These are phyloP conservation scores for Clitocybe nebularis DNA, from an alignment of 1,284 basidiomycete species.

Conservation along the genomic window DNA sequence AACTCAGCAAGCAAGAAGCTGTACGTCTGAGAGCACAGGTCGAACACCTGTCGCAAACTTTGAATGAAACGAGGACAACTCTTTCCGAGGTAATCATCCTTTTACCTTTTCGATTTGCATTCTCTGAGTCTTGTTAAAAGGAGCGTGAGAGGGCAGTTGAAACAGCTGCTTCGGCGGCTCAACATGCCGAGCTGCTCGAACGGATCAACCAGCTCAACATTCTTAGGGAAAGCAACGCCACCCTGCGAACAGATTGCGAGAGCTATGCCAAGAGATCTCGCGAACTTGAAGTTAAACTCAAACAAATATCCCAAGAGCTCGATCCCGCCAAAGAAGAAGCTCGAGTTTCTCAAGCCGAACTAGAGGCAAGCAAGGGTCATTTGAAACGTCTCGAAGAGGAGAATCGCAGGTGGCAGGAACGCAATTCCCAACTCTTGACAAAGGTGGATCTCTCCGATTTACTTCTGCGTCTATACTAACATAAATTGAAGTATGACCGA, in stretches of 20 bases:
- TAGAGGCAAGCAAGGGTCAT: constrained; percentile 68
- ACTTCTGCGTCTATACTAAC: constrained; percentile 9
- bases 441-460: constrained; percentile 45
- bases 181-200: constrained; percentile 83
- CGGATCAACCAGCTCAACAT: constrained; percentile 87
- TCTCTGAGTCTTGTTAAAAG: constrained; percentile 32
- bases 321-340: constrained; percentile 76
- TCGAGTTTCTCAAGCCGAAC: constrained; percentile 66
- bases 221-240: constrained; percentile 85
- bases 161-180: constrained; percentile 66
- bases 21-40: constrained; percentile 73
- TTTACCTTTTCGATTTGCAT: constrained; percentile 1
- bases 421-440: constrained; percentile 75
- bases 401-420: constrained; percentile 80
- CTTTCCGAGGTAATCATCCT: constrained; percentile 52
- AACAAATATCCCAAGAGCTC: constrained; percentile 57
- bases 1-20: constrained; percentile 83
- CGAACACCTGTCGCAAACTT: constrained; percentile 64
- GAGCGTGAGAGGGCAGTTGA: constrained; percentile 76
- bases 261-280: constrained; percentile 60
- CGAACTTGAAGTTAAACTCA: constrained; percentile 63
- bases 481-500: constrained; percentile 66
- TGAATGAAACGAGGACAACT: constrained; percentile 67
- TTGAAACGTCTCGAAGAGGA: constrained; percentile 76
- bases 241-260: constrained; percentile 76